Evolutionary conservation across 495 filamentous ascomycete genomes (phyloP), one percentile per base, ranked within the genome.

Genomic region (Neurospora sp.): DNA sequence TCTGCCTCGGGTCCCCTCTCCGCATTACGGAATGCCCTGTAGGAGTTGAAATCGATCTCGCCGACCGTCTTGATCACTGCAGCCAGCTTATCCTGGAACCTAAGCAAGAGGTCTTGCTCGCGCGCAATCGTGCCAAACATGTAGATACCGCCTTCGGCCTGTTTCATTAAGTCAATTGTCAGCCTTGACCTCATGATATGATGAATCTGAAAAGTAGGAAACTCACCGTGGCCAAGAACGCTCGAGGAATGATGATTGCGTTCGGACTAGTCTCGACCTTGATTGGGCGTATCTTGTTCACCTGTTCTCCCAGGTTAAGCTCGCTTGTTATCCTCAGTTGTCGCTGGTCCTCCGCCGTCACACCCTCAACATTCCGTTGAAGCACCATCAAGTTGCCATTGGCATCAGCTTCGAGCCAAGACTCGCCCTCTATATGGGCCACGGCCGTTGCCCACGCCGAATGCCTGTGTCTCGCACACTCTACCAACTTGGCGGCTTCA

Each of bases 71-170:
- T 81, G 59, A 97, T 84, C 4, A 84, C 80, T n/a, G 86, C 84
- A 0, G 79, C 80, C 70, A 98, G 85, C 22, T 86, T 87, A 3
- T 82, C 79, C 83, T 99, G 96, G 38, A 99, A 89, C 3, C 88
- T 87, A 81, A 98, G 92, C 12, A 99, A 87, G 70, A 97, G 85
- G 74, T 97, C 90, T 74, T 92, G 90, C 59, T 91, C 86, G 0
- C 85, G 79, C 0, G 88, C 84, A 72, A 99, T 94, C 7, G 90
- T 81, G 1, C 90, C 93, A 80, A 96, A 94, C 77, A 98, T 89
- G 81, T 97, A 97, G 73, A 99, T 91, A 10, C 92, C 90, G 42
- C 96, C 96, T 78, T 98, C 96, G 35, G 93, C 90, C 93, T 97
- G 72, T 61, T 61, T 8, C 39, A n/a, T 20, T 0, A 61, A 70